Evolutionary conservation across 208 protist species (phyloP), one percentile per base, ranked within the genome.

Genomic region (Wallacemonas sp.): DNA sequence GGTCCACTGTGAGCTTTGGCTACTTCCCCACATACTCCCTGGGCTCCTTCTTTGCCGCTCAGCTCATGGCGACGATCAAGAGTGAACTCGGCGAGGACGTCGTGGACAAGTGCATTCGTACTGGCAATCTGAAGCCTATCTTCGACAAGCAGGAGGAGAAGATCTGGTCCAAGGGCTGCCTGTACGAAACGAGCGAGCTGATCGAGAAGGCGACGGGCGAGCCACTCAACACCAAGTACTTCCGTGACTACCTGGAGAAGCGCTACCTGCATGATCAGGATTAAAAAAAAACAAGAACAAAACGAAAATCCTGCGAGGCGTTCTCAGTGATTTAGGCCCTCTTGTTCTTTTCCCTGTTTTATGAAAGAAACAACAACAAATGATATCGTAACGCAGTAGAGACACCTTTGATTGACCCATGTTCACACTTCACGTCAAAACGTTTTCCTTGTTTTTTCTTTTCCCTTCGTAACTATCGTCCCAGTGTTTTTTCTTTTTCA

Each of bases 201-300:
- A 68, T 88, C 14, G 62, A 68, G 49, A 48, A 72, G 30, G 79
- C 76, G 32, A 81, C 76, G 14, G 81, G 82, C 11, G 74, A 85
- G 57, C 3, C 27, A 3, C 61, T 92, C 11, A 83, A 87, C 43
- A 67, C 82, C 19, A 12, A 81, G 34, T 65, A 81, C 34, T 83
- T 86, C 62, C 67, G 79, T 8, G 41, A 62, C 27, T 77, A 92
- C 47, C 68, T 92, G 17, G 65, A 72, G 47, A 57, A 72, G 19
- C 84, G 84, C 43, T 92, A 92, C 58, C 66, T 76, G 60, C 61
- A 62, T 41, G 46, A 74, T 34, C 39, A 78, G 49, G 62, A 70
- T 39, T 58, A 29, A 60, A 38, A 38, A 23, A 60, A 60, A 23
- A 34, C 0, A 21, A 47, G n/a, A 8, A 36, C 52, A n/a, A 67